Evolutionary conservation across 2,329 filamentous ascomycete genomes (phyloP), one percentile per base, ranked within the genome.

Genomic region (Fusarium nygamai): DNA sequence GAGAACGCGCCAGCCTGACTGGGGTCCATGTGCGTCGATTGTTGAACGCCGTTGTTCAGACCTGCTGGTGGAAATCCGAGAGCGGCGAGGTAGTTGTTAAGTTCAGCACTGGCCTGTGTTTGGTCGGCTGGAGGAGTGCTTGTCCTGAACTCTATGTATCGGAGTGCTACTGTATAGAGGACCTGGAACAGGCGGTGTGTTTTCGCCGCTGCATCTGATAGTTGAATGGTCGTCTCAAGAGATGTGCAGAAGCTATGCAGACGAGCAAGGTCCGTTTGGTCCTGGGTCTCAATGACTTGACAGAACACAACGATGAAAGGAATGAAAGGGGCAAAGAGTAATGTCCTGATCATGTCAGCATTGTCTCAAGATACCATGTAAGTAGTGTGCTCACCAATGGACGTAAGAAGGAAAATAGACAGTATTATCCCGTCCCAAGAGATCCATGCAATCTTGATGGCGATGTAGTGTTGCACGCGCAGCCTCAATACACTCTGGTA

Each of bases 151-250:
- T 91, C 87, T 22, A 91, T 83, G 71, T 91, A 92, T 9, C 90
- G 82, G 41, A 86, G 84, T 1, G 89, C 89, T 13, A 92, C 87
- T 41, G 85, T 89, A 71, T 88, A 86, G 57, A 92, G 85, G 5
- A 90, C 86, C 53, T 88, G 85, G 71, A 89, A 91, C 20, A 92
- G 84, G 33, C 86, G 88, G 69, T 89, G 86, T 22, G 91, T 82
- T 72, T 88, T 89, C 33, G 85, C 83, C 12, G 88, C 86, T 1
- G 87, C 87, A 62, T 89, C 78, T 4, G 82, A 84, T 5, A 84
- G 73, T 9, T 86, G 82, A 38, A 84, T 84, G 9, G 86, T 85
- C 0, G 85, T 84, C 65, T 87, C 85, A 4, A 91, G 84, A 19
- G 87, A 90, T 10, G 81, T 77, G 51, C 87, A 84, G 24, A 91